These are phyloP conservation scores for Anthracocystis walkeri DNA, from an alignment of 1,284 basidiomycete species.

Conservation along the genomic window DNA sequence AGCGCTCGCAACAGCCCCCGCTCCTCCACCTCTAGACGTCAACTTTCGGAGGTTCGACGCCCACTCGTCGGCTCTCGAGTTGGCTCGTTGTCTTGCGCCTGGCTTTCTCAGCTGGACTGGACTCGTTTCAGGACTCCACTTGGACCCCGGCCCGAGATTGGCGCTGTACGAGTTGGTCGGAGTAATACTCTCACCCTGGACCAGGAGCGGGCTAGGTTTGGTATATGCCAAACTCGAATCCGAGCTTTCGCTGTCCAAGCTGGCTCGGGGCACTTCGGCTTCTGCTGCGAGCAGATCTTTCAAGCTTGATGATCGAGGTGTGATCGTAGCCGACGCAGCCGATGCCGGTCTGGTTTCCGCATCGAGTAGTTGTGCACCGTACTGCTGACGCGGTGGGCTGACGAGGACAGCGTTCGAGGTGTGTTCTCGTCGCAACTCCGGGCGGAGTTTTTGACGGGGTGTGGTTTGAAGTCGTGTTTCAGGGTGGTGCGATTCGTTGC, in stretches of 20 bases:
- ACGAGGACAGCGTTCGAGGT: constrained; percentile 35
- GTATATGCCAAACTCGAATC: constrained; percentile 45
- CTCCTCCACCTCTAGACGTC: too few species aligned
- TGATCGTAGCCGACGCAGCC: constrained; percentile 22
- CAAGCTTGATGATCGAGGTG: constrained; percentile 36
- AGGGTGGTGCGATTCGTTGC: neutral
- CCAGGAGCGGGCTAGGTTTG: constrained; percentile 22
- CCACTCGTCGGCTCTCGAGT: constrained; percentile 48
- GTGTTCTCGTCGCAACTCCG: constrained; percentile 36
- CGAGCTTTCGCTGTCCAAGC: constrained; percentile 25
- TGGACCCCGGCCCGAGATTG: constrained; percentile 18
- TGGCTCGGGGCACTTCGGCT: constrained; percentile 11
- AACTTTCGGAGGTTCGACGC: constrained; percentile 8
- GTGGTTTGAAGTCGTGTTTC: constrained; percentile 22
- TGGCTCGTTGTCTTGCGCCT: constrained; percentile 24
- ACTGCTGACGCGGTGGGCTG: constrained; percentile 18
- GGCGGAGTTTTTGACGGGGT: constrained; percentile 22
- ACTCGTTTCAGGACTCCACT: constrained; percentile 37
- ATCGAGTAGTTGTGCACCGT: too few species aligned
- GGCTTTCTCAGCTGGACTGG: constrained; percentile 1
- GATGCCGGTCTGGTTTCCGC: constrained; percentile 5
- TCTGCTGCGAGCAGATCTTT: constrained; percentile 31
- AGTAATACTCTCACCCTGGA: constrained; percentile 20
- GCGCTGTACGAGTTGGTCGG: constrained; percentile 42
- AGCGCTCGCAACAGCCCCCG: too few species aligned